Evolutionary conservation across 1,139 yeast genomes (phyloP).

Genomic region (Sugiyamaella grinbergsii): DNA sequence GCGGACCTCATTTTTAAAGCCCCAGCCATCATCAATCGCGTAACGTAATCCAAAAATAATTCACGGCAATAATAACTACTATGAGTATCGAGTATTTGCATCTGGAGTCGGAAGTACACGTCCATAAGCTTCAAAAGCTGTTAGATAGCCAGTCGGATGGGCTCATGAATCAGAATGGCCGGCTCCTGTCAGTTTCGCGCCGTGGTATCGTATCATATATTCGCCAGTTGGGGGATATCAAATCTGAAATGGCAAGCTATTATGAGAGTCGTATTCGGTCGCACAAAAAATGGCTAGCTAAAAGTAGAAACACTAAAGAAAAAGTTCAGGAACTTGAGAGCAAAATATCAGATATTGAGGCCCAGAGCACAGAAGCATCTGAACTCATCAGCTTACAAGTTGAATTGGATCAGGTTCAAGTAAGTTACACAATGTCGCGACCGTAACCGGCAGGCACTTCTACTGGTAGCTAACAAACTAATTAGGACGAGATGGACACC

Average conservation of each 20-base stretch:
- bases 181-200: conserved; percentile 29
- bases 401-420: conserved; percentile 14
- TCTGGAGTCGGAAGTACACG: conserved; percentile 18
- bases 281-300: conserved; percentile 26
- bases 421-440: conserved; percentile 16
- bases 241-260: conserved; percentile 25
- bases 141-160: conserved; percentile 36
- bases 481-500: conserved; percentile 15
- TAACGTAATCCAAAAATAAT: not conserved
- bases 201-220: conserved; percentile 30
- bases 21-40: not conserved
- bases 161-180: conserved; percentile 27
- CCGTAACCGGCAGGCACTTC: not conserved
- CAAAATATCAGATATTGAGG: conserved; percentile 24
- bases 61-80: not conserved
- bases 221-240: conserved; percentile 26
- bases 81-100: conserved; percentile 21
- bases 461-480: not conserved
- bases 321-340: conserved; percentile 21
- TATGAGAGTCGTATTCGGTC: conserved; percentile 24
- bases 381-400: conserved; percentile 16
- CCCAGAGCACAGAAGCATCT: conserved; percentile 22
- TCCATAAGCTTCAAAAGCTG: conserved; percentile 27
- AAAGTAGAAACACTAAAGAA: conserved; percentile 21
- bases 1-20: too few relatives aligned